Conservation (phyloP, 2,329 filamentous ascomycete species). For the Plenodomus lindquistii region DNA sequence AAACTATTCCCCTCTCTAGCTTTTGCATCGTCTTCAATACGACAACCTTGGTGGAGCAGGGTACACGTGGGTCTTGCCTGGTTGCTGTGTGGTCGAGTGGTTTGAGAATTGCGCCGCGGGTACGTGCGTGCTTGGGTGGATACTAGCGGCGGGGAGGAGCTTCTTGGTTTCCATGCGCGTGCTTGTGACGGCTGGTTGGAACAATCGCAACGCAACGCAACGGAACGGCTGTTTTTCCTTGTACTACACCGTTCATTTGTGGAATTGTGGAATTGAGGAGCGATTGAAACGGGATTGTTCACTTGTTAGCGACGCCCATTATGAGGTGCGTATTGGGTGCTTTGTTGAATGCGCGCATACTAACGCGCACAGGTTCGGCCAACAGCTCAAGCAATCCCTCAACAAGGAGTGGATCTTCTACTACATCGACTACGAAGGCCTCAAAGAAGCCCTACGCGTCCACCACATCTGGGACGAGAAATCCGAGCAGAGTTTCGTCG, state of each 20-base stretch:
- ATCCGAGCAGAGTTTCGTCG: conserved; percentile 86
- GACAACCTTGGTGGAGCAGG: not conserved
- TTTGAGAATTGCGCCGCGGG: not conserved
- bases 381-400: conserved; percentile 92
- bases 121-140: not conserved
- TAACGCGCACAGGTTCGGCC: conserved; percentile 71
- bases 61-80: not conserved
- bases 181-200: not conserved
- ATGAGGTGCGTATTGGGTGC: not conserved
- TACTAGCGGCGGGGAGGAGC: not conserved
- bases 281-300: no score
- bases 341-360: conserved; percentile 22
- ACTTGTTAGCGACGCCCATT: not conserved
- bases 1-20: not conserved
- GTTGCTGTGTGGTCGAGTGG: not conserved
- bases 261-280: no score
- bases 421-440: conserved; percentile 95
- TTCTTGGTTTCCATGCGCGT: not conserved
- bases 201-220: not conserved
- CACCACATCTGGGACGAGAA: conserved; percentile 84
- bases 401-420: conserved; percentile 98
- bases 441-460: conserved; percentile 84
- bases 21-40: not conserved
- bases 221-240: no score
- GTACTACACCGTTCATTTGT: no score